Evolutionary conservation across 371 early-diverging fungal species (phyloP).

Genomic region (Mortierella sp.): DNA sequence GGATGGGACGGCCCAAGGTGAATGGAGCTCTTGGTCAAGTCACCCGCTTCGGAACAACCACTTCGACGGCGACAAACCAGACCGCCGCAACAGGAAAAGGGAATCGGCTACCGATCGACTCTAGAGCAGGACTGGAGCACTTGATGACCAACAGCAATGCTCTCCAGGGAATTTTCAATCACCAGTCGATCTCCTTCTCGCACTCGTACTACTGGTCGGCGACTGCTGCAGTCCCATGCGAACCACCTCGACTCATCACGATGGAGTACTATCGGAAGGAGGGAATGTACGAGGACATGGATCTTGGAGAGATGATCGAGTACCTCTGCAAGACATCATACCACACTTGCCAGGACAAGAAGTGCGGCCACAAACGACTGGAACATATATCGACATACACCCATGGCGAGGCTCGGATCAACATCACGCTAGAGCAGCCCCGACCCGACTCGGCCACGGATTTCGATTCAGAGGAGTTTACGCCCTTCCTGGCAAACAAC

Average conservation of each 20-base stretch:
- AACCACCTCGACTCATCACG: conserved; percentile 65
- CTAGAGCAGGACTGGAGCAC: conserved; percentile 68
- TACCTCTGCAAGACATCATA: conserved; percentile 61
- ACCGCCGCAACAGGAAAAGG: conserved; percentile 8
- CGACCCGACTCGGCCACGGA: conserved; percentile 31
- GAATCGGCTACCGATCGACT: conserved; percentile 60
- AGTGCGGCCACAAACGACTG: conserved; percentile 63
- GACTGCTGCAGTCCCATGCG: conserved; percentile 67
- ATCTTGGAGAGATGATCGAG: conserved; percentile 68
- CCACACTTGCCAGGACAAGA: conserved; percentile 54
- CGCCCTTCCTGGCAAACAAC: conserved; percentile 29
- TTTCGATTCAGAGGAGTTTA: conserved; percentile 41
- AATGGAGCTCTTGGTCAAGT: background rate
- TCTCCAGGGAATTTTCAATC: conserved; percentile 65
- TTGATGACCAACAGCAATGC: conserved; percentile 70
- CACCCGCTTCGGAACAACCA: conserved; percentile 12
- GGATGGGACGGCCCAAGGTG: conserved; percentile 29
- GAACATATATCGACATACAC: conserved; percentile 69
- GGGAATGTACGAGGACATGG: conserved; percentile 60
- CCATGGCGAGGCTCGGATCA: conserved; percentile 67
- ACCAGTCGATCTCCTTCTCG: conserved; percentile 69
- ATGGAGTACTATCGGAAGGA: conserved; percentile 67
- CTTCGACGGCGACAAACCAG: background rate
- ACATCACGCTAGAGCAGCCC: conserved; percentile 57
- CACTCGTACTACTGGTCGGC: conserved; percentile 67